Conservation (phyloP, 2,329 filamentous ascomycete species). For the Fusarium pseudocircinatum region DNA sequence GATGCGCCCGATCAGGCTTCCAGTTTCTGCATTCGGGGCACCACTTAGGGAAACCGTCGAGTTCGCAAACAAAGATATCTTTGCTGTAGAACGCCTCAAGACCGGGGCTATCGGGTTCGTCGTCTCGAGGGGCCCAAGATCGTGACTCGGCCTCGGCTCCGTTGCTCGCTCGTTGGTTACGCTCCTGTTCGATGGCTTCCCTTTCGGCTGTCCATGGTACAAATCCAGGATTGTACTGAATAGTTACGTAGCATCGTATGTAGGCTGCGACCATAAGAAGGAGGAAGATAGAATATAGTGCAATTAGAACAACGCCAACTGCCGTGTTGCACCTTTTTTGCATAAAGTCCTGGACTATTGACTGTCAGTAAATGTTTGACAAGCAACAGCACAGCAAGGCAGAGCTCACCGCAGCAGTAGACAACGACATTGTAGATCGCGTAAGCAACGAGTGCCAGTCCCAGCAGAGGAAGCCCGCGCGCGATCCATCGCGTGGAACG, state of each 20-base stretch:
- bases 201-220: conserved; percentile 66
- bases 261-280: conserved; percentile 74
- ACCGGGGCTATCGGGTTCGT: conserved; percentile 69
- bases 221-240: conserved; percentile 77
- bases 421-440: conserved; percentile 76
- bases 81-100: conserved; percentile 82
- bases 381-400: not conserved
- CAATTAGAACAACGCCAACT: conserved; percentile 74
- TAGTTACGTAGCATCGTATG: conserved; percentile 69
- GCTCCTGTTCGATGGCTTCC: conserved; percentile 45
- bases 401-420: conserved; percentile 70
- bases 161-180: conserved; percentile 33
- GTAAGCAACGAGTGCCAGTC: conserved; percentile 73
- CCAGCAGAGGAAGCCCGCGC: conserved; percentile 74
- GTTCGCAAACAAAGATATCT: conserved; percentile 85
- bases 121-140: conserved; percentile 53
- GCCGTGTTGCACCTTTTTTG: conserved; percentile 56
- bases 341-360: conserved; percentile 74
- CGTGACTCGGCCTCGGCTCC: conserved; percentile 43
- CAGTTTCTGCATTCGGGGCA: conserved; percentile 85
- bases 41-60: conserved; percentile 85
- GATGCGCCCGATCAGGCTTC: conserved; percentile 89
- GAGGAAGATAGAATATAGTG: conserved; percentile 78
- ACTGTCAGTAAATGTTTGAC: not conserved
- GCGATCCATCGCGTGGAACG: conserved; percentile 48